Evolutionary conservation across 345 rosid species (phyloP).

Genomic region (Mercurialis annua): DNA sequence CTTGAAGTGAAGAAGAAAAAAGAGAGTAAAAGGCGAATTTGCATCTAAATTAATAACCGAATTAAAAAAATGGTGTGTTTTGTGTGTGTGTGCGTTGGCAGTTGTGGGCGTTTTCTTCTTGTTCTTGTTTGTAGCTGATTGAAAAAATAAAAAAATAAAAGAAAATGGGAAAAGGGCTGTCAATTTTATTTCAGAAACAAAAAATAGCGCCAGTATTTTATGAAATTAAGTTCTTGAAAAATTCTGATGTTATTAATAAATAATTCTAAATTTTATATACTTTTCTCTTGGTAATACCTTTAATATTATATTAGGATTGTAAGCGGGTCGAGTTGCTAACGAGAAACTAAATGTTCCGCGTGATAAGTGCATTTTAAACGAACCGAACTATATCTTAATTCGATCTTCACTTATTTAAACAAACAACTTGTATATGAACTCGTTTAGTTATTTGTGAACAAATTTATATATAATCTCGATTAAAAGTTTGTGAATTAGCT

Average conservation of each 20-base stretch:
- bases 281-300: too few species aligned
- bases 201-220: background rate
- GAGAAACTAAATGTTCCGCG: too few species aligned
- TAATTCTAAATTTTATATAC: too few species aligned
- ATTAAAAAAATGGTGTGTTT: background rate
- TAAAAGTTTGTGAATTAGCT: too few species aligned
- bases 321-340: background rate
- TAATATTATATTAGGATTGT: background rate
- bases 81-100: background rate
- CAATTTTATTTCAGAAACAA: background rate
- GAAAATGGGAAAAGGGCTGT: background rate
- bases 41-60: slow-evolving; percentile 14
- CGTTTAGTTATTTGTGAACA: too few species aligned
- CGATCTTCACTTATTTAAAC: too few species aligned
- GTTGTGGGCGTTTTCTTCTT: background rate
- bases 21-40: background rate
- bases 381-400: too few species aligned
- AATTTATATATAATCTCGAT: too few species aligned
- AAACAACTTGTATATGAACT: too few species aligned
- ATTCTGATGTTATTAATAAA: background rate
- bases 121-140: background rate
- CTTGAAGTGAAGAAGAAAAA: slow-evolving; percentile 6
- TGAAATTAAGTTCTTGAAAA: background rate
- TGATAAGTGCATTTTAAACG: too few species aligned
- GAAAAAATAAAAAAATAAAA: too few species aligned